Percentiles rank a stretch among this genome's conserved stretches.
These are phyloP conservation scores for Lactifluus echinatus DNA, from an alignment of 768 basidiomycete genomes.

Conservation along the genomic window DNA sequence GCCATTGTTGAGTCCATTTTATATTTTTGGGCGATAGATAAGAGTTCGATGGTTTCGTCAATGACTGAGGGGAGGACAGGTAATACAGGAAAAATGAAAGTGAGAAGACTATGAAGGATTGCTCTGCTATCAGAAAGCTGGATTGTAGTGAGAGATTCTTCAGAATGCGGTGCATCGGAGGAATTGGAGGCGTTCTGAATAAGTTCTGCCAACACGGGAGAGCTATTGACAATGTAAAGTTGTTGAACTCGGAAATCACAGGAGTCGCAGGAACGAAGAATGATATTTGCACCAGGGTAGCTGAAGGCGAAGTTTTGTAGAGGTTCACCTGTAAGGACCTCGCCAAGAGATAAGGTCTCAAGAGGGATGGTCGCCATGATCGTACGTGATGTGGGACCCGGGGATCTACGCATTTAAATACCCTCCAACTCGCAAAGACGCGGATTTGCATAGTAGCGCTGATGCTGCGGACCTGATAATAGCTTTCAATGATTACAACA, in stretches of 20 bases:
- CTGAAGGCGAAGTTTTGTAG: background rate
- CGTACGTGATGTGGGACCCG: background rate
- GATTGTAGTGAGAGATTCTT: background rate
- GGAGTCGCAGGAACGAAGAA: slow-evolving; percentile 35
- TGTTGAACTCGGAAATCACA: slow-evolving; percentile 38
- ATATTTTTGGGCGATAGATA: slow-evolving; percentile 3
- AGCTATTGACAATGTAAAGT: slow-evolving; percentile 34
- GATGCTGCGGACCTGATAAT: no score
- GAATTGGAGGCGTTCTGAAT: slow-evolving; percentile 43
- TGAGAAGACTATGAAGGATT: slow-evolving; percentile 2
- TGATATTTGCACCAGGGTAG: slow-evolving; percentile 33
- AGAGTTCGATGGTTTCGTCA: background rate
- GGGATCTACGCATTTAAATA: background rate
- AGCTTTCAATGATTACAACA: no score
- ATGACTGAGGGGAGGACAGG: background rate
- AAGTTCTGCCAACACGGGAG: slow-evolving; percentile 29
- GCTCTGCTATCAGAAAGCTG: background rate
- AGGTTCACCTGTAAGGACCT: background rate
- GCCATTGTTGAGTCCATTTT: background rate
- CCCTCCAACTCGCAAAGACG: background rate
- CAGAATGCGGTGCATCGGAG: background rate
- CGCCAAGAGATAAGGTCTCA: background rate
- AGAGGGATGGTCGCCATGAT: background rate
- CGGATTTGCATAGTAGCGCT: no score
- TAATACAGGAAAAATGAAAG: background rate